phyloP scores from a whole-genome alignment of 2,329 filamentous ascomycete species.

The Samsoniella hepiali region DNA sequence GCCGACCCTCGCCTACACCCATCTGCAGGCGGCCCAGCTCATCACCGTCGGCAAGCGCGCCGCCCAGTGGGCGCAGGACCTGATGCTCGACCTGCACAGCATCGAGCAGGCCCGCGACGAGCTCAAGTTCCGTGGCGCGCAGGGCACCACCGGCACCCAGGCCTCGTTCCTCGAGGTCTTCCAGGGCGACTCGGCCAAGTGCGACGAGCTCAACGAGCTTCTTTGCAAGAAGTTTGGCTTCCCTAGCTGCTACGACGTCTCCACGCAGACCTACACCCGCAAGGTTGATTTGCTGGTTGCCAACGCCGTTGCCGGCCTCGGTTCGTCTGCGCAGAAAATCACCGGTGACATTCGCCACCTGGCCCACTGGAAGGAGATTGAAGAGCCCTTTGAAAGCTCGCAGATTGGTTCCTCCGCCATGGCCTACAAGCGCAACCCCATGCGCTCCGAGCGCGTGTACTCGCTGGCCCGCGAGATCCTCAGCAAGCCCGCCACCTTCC shows the following conservation, averaged over 20 bases:
- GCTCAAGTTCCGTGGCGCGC: slow-evolving; percentile 72
- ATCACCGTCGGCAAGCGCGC: slow-evolving; percentile 67
- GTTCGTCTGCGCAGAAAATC: slow-evolving; percentile 70
- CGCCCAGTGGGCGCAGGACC: slow-evolving; percentile 67
- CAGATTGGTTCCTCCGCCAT: slow-evolving; percentile 64
- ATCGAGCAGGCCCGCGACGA: slow-evolving; percentile 66
- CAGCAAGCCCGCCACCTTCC: slow-evolving; percentile 35
- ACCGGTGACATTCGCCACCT: slow-evolving; percentile 71
- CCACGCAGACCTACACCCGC: slow-evolving; percentile 67
- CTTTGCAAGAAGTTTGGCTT: slow-evolving; percentile 57
- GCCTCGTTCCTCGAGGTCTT: slow-evolving; percentile 62
- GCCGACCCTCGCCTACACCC: slow-evolving; percentile 74
- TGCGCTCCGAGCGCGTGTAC: slow-evolving; percentile 48
- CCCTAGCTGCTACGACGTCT: slow-evolving; percentile 49
- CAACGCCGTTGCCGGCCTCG: slow-evolving; percentile 76
- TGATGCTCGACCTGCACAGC: slow-evolving; percentile 66
- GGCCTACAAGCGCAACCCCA: slow-evolving; percentile 48
- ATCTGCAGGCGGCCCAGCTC: slow-evolving; percentile 61
- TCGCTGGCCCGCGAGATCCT: slow-evolving; percentile 45
- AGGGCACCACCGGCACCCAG: slow-evolving; percentile 69
- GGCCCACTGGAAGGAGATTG: slow-evolving; percentile 75
- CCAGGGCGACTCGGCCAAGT: slow-evolving; percentile 46
- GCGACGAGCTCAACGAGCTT: slow-evolving; percentile 52
- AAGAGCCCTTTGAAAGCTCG: slow-evolving; percentile 77
- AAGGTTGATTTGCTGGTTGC: slow-evolving; percentile 80